Percentiles rank a stretch among this genome's conserved stretches.
These are phyloP conservation scores for Neurospora africana DNA, from an alignment of 495 filamentous ascomycete genomes.

Conservation along the genomic window DNA sequence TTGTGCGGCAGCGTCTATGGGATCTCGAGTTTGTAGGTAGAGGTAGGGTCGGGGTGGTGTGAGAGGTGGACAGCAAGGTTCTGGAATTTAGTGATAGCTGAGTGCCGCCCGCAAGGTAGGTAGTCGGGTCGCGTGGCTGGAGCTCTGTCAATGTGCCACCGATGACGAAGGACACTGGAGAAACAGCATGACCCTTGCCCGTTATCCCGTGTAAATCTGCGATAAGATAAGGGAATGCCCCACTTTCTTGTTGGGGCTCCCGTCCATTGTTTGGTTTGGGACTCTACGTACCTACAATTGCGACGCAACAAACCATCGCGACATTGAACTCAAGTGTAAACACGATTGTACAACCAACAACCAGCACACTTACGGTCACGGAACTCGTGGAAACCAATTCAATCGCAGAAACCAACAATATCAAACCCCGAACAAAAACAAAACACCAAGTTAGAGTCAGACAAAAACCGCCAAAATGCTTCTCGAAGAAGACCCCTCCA, in stretches of 20 bases:
- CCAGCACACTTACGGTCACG: neutral
- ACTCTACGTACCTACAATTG: slow-evolving; percentile 2
- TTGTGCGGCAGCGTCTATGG: neutral
- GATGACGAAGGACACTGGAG: slow-evolving; percentile 21
- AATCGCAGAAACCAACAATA: neutral
- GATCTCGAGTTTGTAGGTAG: neutral
- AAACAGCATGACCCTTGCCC: neutral
- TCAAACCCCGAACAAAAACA: neutral
- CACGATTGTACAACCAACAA: neutral
- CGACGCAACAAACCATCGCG: slow-evolving; percentile 6
- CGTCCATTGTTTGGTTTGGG: neutral
- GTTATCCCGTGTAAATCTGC: neutral
- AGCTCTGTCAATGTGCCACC: slow-evolving; percentile 21
- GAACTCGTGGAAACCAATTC: neutral
- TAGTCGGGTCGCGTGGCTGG: neutral
- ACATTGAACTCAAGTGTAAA: neutral
- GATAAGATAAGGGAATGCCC: slow-evolving; percentile 26
- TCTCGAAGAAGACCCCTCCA: slow-evolving; percentile 89
- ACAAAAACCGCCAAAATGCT: slow-evolving; percentile 55
- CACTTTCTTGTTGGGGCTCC: neutral
- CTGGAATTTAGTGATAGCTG: slow-evolving; percentile 1
- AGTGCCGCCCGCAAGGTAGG: neutral
- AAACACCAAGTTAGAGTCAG: neutral
- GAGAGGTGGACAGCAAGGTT: neutral
- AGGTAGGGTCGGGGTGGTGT: neutral